Evolutionary conservation across 2,329 filamentous ascomycete species (phyloP), one percentile per base, ranked within the genome.

Genomic region (Davidsoniella australis): DNA sequence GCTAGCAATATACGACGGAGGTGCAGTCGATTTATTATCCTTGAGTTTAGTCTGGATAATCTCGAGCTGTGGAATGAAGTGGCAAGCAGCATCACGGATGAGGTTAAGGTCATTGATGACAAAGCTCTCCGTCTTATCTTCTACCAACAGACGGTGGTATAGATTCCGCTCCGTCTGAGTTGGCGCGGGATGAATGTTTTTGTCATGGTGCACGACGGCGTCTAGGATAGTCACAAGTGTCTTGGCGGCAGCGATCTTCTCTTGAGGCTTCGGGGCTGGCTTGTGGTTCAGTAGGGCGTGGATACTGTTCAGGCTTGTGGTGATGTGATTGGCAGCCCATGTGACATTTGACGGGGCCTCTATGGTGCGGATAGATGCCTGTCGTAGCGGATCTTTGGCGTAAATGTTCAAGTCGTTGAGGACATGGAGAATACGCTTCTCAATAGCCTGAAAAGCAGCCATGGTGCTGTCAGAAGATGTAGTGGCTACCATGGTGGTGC

Each of bases 291-390:
- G 10, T 12, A 38, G 10, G 10, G 36, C 6, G 41, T 63, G 61
- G 52, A 76, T 68, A 51, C 68, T 65, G 29, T 57, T 55, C 10
- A 68, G 61, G 23, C 67, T 66, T 17, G 64, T 62, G 5, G 61
- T 55, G 26, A 76, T 63, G 49, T 74, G 72, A 4, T 56, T 58
- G 1, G 69, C 66, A 2, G 71, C 72, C 73, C 73, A 76, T 7
- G 60, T 48, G 1, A 71, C 68, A 51, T 71, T 57, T 16, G 60
- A 57, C 1, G 62, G 59, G 0, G 59, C 59, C 55, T 71, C 60
- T 45, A 23, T 18, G 16, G 26, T 24, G 24, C 2, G n/a, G 5
- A n/a, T 33, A n/a, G 33, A 8, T 26, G 23, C n/a, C 4, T n/a
- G 38, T 12, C 24, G 16, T 16, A 51, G 39, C 17, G 44, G 26